These are phyloP conservation scores for Quercus glauca DNA, from an alignment of 306 rosid genomes.

Conservation along the genomic window DNA sequence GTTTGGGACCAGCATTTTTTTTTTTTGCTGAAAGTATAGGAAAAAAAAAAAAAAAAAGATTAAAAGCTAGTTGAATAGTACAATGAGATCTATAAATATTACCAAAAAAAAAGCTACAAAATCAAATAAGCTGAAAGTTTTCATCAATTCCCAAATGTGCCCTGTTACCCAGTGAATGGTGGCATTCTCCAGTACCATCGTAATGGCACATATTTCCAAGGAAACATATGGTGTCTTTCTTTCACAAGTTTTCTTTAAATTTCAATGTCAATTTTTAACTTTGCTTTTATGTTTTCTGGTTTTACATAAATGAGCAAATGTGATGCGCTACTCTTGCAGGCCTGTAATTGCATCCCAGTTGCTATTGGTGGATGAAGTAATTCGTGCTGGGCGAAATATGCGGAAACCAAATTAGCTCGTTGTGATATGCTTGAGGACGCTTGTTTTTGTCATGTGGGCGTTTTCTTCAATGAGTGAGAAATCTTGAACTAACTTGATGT, in stretches of 20 bases:
- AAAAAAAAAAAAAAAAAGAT: no score
- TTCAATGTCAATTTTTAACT: background rate
- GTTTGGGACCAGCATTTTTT: rapidly evolving
- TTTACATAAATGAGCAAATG: background rate
- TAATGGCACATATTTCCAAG: background rate
- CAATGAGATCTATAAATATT: no score
- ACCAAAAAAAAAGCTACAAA: no score
- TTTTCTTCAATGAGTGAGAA: background rate
- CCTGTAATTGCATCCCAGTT: constrained; percentile 92
- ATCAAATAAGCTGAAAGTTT: no score
- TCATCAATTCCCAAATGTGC: background rate
- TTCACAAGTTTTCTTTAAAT: background rate
- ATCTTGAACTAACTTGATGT: background rate
- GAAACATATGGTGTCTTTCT: background rate
- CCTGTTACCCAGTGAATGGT: background rate
- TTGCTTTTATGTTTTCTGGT: background rate
- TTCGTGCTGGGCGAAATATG: constrained; percentile 98
- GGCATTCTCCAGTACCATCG: background rate
- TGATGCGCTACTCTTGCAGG: constrained; percentile 38
- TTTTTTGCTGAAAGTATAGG: no score
- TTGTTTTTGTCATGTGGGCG: background rate
- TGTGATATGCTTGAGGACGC: background rate
- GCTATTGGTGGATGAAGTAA: constrained; percentile 94
- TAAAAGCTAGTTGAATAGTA: no score
- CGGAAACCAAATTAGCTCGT: constrained; percentile 65